Evolutionary conservation across 2,329 filamentous ascomycete species (phyloP).

Genomic region (Aspergillus sp.): DNA sequence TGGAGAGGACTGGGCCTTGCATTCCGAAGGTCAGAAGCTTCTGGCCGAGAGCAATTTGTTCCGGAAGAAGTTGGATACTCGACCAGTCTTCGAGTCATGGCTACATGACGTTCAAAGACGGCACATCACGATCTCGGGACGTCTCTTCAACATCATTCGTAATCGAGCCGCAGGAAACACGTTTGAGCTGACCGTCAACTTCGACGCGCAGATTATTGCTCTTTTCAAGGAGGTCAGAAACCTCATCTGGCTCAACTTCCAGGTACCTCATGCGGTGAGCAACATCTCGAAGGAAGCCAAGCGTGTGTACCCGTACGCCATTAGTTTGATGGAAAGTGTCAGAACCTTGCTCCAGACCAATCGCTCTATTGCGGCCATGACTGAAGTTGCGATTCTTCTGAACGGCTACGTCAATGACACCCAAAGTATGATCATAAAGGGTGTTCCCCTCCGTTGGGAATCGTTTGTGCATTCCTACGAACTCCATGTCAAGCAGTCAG

Average conservation of each 20-base stretch:
- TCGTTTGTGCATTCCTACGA: conserved; percentile 98
- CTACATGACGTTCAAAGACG: conserved; percentile 83
- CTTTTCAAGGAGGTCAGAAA: conserved; percentile 99
- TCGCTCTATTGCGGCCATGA: conserved; percentile 80
- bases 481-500: conserved; percentile 71
- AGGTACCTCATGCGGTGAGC: conserved; percentile 89
- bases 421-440: conserved; percentile 78
- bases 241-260: conserved; percentile 89
- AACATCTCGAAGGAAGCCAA: conserved; percentile 99
- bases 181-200: conserved; percentile 89
- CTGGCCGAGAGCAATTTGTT: conserved; percentile 90
- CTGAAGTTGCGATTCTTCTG: conserved; percentile 81
- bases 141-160: conserved; percentile 84
- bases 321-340: conserved; percentile 99
- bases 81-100: conserved; percentile 94
- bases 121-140: conserved; percentile 87
- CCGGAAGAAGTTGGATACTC: conserved; percentile 92
- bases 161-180: conserved; percentile 89
- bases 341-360: conserved; percentile 87
- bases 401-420: conserved; percentile 92
- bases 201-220: conserved; percentile 94
- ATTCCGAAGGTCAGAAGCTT: conserved; percentile 92
- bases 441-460: conserved; percentile 91
- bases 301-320: conserved; percentile 94
- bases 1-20: conserved; percentile 89